Conservation (phyloP, 768 basidiomycete species). For the Kwoniella newhampshirensis region DNA sequence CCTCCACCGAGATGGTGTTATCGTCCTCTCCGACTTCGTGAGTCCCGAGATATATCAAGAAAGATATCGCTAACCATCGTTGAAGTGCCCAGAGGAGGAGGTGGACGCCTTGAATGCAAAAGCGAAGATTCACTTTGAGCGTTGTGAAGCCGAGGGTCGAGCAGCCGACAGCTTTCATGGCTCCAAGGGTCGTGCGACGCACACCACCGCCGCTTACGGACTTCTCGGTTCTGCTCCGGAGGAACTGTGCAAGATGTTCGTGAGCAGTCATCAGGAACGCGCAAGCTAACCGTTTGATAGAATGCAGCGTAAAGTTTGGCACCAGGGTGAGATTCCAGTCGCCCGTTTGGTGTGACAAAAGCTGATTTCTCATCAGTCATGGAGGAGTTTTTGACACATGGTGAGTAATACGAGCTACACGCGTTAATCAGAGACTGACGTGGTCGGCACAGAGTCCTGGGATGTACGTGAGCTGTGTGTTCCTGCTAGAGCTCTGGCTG, state of each 20-base stretch:
- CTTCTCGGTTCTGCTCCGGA: constrained; percentile 24
- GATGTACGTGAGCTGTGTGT: constrained; percentile 15
- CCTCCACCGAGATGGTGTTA: constrained; percentile 25
- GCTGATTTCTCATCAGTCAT: too few relatives aligned
- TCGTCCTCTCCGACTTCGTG: constrained; percentile 30
- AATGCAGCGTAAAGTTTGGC: constrained; percentile 24
- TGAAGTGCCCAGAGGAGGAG: constrained; percentile 21
- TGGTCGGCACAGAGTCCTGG: constrained; percentile 13
- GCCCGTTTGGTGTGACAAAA: too few relatives aligned
- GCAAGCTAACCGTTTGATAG: too few relatives aligned
- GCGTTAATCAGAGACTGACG: too few relatives aligned
- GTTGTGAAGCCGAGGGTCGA: constrained; percentile 11
- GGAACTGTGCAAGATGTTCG: constrained; percentile 24
- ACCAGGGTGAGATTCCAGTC: too few relatives aligned
- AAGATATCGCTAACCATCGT: neutral
- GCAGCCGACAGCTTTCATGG: neutral
- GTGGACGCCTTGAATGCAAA: constrained; percentile 28
- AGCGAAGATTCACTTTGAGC: constrained; percentile 20
- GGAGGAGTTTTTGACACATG: constrained; percentile 25
- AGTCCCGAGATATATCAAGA: constrained; percentile 1
- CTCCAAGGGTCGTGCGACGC: constrained; percentile 17
- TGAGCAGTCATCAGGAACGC: too few relatives aligned
- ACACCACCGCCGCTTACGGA: constrained; percentile 26
- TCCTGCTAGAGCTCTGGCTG: too few relatives aligned
- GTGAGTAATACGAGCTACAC: neutral